These are phyloP conservation scores for Medicago ruthenica DNA, from an alignment of 306 rosid species.

Conservation along the genomic window DNA sequence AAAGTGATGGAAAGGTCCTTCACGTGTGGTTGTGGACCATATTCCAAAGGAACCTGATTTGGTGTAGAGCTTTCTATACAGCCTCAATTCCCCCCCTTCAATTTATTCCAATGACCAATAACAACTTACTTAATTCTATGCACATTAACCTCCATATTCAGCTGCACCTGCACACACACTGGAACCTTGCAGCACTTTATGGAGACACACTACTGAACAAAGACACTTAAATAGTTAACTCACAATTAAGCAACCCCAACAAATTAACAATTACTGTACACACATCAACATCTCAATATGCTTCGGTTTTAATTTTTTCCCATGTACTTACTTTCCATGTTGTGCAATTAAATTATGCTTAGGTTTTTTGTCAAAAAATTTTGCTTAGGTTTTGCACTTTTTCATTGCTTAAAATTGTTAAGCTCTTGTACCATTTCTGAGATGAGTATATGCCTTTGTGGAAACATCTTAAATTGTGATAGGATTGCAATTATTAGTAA, in stretches of 20 bases:
- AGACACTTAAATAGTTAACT: neutral
- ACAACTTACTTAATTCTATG: neutral
- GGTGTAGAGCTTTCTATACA: neutral
- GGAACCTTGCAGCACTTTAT: neutral
- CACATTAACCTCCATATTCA: neutral
- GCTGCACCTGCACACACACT: neutral
- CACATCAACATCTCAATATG: neutral
- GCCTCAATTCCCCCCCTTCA: neutral
- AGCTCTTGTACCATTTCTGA: neutral
- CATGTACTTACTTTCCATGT: neutral
- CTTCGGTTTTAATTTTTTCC: neutral
- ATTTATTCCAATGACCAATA: conserved; percentile 20
- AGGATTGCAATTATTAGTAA: too few species aligned
- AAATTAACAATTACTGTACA: neutral
- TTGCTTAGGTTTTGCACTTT: neutral
- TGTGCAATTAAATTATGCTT: neutral
- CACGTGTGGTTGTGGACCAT: conserved; percentile 32
- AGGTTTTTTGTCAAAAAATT: neutral
- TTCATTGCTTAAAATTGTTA: neutral
- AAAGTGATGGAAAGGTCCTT: neutral
- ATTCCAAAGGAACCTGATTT: neutral
- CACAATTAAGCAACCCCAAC: neutral
- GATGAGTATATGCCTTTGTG: neutral
- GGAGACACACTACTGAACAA: neutral
- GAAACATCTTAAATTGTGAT: too few species aligned